Percentiles rank a stretch among this genome's conserved stretches.
Evolutionary conservation across 2,329 filamentous ascomycete species (phyloP).

Genomic region (Aspergillus sp.): DNA sequence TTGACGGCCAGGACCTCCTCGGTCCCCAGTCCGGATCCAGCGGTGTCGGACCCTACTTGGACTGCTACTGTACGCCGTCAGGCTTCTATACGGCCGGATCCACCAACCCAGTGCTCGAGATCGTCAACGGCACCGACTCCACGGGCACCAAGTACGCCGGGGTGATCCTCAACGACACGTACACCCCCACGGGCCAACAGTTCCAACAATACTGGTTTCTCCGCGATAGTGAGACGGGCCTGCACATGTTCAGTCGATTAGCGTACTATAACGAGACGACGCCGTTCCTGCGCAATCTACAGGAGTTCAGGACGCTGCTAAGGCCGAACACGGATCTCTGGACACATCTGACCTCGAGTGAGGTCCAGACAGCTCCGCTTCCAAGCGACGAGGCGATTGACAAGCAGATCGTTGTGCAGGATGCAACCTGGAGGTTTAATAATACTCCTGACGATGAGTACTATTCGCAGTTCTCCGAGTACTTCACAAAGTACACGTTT

Average conservation of each 20-base stretch:
- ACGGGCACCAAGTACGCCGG: constrained; percentile 56
- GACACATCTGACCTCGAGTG: constrained; percentile 62
- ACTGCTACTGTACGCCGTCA: constrained; percentile 62
- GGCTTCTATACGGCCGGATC: constrained; percentile 61
- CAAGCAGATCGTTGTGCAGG: constrained; percentile 56
- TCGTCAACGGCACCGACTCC: constrained; percentile 54
- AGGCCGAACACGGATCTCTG: constrained; percentile 60
- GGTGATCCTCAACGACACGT: constrained; percentile 60
- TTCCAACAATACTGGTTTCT: constrained; percentile 67
- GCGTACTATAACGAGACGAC: constrained; percentile 59
- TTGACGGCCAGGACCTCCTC: constrained; percentile 55
- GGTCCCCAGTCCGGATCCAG: constrained; percentile 44
- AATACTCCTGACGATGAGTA: constrained; percentile 57
- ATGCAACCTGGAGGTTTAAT: constrained; percentile 63
- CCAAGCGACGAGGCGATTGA: constrained; percentile 40
- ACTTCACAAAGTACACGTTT: constrained; percentile 68
- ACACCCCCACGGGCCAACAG: constrained; percentile 57
- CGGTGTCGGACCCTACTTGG: constrained; percentile 59
- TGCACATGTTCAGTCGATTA: constrained; percentile 62
- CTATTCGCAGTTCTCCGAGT: constrained; percentile 56
- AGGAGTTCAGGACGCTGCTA: constrained; percentile 63
- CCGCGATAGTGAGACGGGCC: constrained; percentile 60
- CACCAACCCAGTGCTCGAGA: constrained; percentile 49
- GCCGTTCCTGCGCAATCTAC: constrained; percentile 58
- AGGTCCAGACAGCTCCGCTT: constrained; percentile 54